A percentile compares a stretch with the other conserved stretches of the same genome.
Evolutionary conservation across 1,284 basidiomycete species (phyloP).

Genomic region (Irpex sp.): DNA sequence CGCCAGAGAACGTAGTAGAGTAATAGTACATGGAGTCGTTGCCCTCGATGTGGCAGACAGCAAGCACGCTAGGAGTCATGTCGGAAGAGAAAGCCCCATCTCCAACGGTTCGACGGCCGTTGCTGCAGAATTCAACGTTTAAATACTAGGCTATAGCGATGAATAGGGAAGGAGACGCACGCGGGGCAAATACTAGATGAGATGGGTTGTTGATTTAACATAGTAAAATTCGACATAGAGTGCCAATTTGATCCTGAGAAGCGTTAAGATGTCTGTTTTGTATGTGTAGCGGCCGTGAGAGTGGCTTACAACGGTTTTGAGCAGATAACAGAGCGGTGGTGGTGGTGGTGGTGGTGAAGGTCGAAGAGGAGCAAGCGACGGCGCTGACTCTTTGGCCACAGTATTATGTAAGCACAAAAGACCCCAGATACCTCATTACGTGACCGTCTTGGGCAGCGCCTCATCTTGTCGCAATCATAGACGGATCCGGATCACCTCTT

Average conservation of each 20-base stretch:
- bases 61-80: constrained; percentile 76
- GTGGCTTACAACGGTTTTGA: not conserved
- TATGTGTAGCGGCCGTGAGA: not conserved
- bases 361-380: not conserved
- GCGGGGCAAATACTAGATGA: constrained; percentile 89
- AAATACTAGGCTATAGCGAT: constrained; percentile 9
- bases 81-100: constrained; percentile 84
- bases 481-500: not conserved
- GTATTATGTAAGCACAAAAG: not conserved
- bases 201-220: constrained; percentile 68
- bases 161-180: constrained; percentile 45
- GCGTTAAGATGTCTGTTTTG: not conserved
- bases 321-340: not conserved
- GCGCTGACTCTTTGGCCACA: not conserved
- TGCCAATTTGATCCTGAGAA: constrained; percentile 63
- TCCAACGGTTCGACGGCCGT: constrained; percentile 90
- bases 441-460: not conserved
- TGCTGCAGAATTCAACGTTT: constrained; percentile 45
- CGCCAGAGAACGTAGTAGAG: constrained; percentile 85
- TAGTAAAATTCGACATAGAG: constrained; percentile 64
- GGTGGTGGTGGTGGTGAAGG: constrained; percentile 3
- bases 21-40: constrained; percentile 80
- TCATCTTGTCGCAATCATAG: not conserved
- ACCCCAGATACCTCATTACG: not conserved
- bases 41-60: constrained; percentile 79